phyloP scores from a whole-genome alignment of 192 early-diverging fungal species.

The Coemansia guatemalensis region DNA sequence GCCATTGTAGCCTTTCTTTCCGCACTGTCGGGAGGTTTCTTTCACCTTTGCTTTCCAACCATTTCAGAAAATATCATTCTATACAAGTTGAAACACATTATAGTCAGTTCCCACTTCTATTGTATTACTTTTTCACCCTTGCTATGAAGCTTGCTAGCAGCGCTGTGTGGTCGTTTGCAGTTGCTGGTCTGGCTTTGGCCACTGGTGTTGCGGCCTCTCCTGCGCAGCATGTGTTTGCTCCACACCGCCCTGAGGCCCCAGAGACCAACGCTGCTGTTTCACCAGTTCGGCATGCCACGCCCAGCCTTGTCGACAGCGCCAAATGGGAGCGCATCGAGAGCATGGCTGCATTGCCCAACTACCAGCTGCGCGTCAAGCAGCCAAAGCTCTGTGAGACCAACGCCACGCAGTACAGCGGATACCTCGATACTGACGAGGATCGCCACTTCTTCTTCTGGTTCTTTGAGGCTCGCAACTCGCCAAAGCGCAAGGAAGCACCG shows the following conservation, averaged over 20 bases:
- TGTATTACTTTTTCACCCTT: not conserved
- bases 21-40: not conserved
- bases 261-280: not conserved
- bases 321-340: conserved; percentile 34
- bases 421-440: conserved; percentile 66
- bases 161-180: conserved; percentile 9
- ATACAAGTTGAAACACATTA: no score
- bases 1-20: no score
- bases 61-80: not conserved
- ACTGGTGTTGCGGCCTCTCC: conserved; percentile 17
- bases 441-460: conserved; percentile 96
- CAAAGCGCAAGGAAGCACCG: conserved; percentile 66
- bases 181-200: conserved; percentile 23
- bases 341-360: conserved; percentile 67
- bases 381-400: conserved; percentile 81
- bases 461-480: conserved; percentile 85
- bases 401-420: conserved; percentile 88
- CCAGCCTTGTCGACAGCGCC: conserved; percentile 19
- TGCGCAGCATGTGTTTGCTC: conserved; percentile 32
- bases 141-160: conserved; percentile 14
- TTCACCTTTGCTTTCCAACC: not conserved
- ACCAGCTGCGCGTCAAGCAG: conserved; percentile 71
- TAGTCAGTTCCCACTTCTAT: not conserved
- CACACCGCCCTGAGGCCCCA: conserved; percentile 7
- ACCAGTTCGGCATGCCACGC: conserved; percentile 19